Evolutionary conservation across 257 asterid species (phyloP).

Genomic region (Lithospermum erythrorhizon): DNA sequence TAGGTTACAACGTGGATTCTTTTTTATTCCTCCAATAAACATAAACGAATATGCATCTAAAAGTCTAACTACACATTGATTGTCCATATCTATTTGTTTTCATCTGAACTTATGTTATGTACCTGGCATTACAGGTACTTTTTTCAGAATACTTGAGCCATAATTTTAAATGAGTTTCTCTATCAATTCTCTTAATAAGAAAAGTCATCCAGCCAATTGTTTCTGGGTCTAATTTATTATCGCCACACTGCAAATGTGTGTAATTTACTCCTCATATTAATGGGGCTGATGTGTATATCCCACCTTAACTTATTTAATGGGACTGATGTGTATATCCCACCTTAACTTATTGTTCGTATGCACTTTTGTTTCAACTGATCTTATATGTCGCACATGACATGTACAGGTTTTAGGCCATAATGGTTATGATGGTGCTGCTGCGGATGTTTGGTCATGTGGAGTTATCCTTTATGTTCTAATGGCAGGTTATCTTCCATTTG

Average conservation of each 20-base stretch:
- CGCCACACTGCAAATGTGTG: not conserved
- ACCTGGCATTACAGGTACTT: no score
- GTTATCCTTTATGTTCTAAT: constrained; percentile 76
- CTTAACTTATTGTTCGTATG: not conserved
- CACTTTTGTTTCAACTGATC: no score
- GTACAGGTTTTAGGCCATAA: constrained; percentile 56
- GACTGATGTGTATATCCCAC: not conserved
- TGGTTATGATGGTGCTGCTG: constrained; percentile 97
- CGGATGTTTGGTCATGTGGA: constrained; percentile 98
- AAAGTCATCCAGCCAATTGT: not conserved
- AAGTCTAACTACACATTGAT: no score
- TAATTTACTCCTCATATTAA: not conserved
- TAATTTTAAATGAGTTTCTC: no score
- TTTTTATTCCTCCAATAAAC: no score
- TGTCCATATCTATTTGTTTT: no score
- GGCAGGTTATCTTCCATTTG: constrained; percentile 90
- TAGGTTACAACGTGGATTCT: no score
- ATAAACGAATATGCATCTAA: no score
- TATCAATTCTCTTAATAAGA: no score
- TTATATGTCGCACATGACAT: not conserved
- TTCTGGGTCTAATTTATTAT: not conserved
- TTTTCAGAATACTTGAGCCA: no score
- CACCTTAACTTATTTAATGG: not conserved
- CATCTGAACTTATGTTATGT: no score
- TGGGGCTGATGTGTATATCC: not conserved